Base-by-base conservation (phyloP, 768 basidiomycete genomes). In the Trametes cingulata region DNA sequence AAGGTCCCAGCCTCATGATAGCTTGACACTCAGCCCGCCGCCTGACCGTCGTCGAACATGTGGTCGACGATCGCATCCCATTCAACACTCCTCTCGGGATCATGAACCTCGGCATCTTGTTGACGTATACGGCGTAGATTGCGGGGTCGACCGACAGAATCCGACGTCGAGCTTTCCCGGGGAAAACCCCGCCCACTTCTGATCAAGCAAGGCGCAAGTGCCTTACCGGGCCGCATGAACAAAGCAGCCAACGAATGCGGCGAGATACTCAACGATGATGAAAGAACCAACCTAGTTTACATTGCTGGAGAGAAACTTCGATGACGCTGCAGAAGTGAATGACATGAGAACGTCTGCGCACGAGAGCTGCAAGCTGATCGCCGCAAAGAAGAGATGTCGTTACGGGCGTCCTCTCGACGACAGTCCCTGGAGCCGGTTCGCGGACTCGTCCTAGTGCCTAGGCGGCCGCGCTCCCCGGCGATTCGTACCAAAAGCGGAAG, bases 201-300 rank as follows among this genome's bases (percentile, higher is more conserved):
- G 50, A 54, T 58, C 45, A 47, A 17, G 22, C 36, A 29, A 24
- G 35, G 27, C 14, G 17, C 14, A 36, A 54, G 46, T 54, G 48
- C 36, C 51, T 52, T 52, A 17, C 42, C 60, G 55, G 54, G 27
- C 29, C 54, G 54, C 54, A 9, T 56, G 49, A 61, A 61, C 55
- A 61, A 61, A 45, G 60, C 20, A 59, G 42, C 41, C 48, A 36
- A 20, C 56, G 24, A 43, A 62, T 53, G 51, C n/a, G 56, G 61
- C 45, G 46, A 42, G 33, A 27, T 40, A 37, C 35, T 39, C 27
- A 40, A 43, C 50, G 36, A 19, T 20, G 48, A 41, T 36, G 39
- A 4, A 17, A 19, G n/a, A 12, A 12, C n/a, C 45, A 42, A 39
- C 47, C 19, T 57, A 39, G 36, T 22, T 37, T 35, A 14, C 22